Evolutionary conservation across 345 rosid species (phyloP), one percentile per base, ranked within the genome.

Genomic region (Cochlearia excelsa): DNA sequence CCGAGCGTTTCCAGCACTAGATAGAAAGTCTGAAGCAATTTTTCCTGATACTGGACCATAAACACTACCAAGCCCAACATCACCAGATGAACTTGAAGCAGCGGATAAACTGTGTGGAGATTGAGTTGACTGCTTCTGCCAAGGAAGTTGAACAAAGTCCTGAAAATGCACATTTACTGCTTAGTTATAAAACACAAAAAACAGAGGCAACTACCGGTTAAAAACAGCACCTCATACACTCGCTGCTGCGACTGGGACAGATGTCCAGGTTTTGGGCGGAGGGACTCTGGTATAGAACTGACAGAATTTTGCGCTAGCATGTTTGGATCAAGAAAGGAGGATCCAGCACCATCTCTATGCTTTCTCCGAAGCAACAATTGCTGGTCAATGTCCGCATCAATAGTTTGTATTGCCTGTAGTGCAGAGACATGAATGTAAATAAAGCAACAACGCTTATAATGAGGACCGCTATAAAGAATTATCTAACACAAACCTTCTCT

Each of bases 81-180:
- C 84, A 34, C 61, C 74, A 57, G 95, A 74, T 51, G 88, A 76
- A 69, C 82, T 69, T 67, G 82, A 65, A 40, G 83, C 77, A 23
- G 77, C 67, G 43, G 94, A 78, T 55, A 80, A 28, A 30, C 83
- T 57, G 73, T 82, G 83, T 26, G 95, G 70, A 27, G 73, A 75
- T 69, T 82, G 92, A 72, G 68, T 74, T 42, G 97, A 85, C 59
- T 85, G 99, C 59, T 81, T 93, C 80, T 89, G 97, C 97, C 81
- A 89, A 35, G 97, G 99, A 79, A 87, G 89, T 72, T 94, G 85
- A 75, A 89, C 88, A 67, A 93, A 93, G 66, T 93, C 99, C 99
- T 93, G 74, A 57, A 78, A 75, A 43, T 35, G 46, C 48, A 30
- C 29, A 46, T 1, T 23, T 10, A 26, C 5, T 7, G 38, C 30